Evolutionary conservation across 1,284 basidiomycete genomes (phyloP), one percentile per base, ranked within the genome.

Genomic region (Termitomyces sp.): DNA sequence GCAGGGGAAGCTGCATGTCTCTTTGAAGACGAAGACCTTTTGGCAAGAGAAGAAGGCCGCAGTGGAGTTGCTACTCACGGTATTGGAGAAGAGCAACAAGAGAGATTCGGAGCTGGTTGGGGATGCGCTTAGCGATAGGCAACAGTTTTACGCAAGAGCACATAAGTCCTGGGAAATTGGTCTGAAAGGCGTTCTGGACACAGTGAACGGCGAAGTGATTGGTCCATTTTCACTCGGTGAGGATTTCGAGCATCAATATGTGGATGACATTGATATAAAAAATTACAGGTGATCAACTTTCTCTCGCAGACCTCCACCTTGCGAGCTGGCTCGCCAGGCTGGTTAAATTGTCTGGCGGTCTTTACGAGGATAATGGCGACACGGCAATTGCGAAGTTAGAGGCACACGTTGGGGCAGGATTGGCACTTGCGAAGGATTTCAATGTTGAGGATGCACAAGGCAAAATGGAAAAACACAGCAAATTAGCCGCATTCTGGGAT

Each of bases 301-400:
- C 85, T 7, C 72, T 92, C 40, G 88, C 85, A 2, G 93, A 95
- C 65, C 68, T 93, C 48, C 90, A 93, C 63, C 72, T 93, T 24
- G 83, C 81, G 3, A 83, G 83, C 10, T 96, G 90, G 91, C 66
- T 93, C 35, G 73, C 83, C 2, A 78, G 83, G 28, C 59, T 93
- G 9, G 79, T 84, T 10, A 66, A 62, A 41, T 71, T 91, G 21
- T 73, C 77, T 4, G 85, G 83, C 1, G 86, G 80, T 0, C 66
- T 65, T 19, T 63, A 64, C 0, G 65, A 60, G 1, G 77, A 84
- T 35, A 72, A 78, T 53, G 84, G 85, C 0, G 67, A 73, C 49
- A 67, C 65, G 0, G 74, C 73, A 2, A 68, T 81, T 11, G 66
- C 58, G 49, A 81, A 77, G 62, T 60, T 87, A 54, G 81, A 82